Evolutionary conservation across 73 alveolate species (phyloP).

Genomic region (Blepharisma japonicum): DNA sequence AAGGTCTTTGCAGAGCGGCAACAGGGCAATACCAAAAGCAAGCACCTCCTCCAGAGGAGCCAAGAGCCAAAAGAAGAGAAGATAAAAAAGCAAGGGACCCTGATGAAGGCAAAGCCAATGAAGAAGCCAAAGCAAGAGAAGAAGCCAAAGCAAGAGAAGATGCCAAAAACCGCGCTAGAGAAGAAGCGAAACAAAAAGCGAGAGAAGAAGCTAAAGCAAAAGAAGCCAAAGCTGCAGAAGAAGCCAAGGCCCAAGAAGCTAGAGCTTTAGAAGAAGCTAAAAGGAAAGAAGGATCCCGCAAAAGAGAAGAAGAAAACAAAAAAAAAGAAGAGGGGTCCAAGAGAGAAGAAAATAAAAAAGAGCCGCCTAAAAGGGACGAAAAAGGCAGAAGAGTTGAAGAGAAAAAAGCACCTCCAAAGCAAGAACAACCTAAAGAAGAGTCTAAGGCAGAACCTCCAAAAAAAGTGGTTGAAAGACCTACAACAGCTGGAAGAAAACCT

Average conservation of each 20-base stretch:
- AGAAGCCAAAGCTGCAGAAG: conserved; percentile 33
- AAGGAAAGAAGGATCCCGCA: conserved; percentile 16
- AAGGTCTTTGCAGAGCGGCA: conserved; percentile 67
- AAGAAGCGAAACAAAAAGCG: conserved; percentile 30
- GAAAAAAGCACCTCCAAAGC: neutral
- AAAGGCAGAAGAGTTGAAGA: too few species aligned
- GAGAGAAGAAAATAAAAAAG: conserved; percentile 24
- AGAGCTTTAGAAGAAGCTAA: conserved; percentile 30
- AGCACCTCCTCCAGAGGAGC: conserved; percentile 17
- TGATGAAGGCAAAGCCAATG: neutral
- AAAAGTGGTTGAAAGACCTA: conserved; percentile 34
- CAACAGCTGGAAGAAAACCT: conserved; percentile 28
- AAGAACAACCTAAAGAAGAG: conserved; percentile 25
- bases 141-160: neutral
- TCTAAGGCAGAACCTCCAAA: conserved; percentile 34
- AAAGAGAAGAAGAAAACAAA: neutral
- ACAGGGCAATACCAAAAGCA: conserved; percentile 39
- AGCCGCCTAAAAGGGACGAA: conserved; percentile 28
- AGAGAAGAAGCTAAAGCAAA: conserved; percentile 27
- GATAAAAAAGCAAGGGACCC: neutral
- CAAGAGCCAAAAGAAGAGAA: neutral
- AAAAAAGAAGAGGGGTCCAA: neutral
- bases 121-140: neutral
- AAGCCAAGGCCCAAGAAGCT: neutral
- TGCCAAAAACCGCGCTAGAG: neutral